Evolutionary conservation across 306 rosid genomes (phyloP), one percentile per base, ranked within the genome.

Genomic region (Sophora flavescens): DNA sequence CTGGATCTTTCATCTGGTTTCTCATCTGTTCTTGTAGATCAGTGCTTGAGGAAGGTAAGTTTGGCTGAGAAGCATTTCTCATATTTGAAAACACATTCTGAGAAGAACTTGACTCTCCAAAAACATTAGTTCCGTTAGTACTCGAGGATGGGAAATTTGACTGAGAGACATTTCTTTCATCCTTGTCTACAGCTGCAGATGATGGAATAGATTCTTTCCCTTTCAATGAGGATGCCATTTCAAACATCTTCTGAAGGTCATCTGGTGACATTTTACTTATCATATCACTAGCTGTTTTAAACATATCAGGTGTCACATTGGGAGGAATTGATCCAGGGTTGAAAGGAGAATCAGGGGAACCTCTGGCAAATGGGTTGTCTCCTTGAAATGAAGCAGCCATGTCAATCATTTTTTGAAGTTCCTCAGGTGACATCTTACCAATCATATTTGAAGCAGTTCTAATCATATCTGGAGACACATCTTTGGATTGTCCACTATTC

Each of bases 1-100:
- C 97, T 70, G 99, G 99, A 87, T 95, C 90, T 72, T 92, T 92
- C 97, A 92, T 92, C 87, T 92, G 99, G 84, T 83, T 92, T 83
- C 90, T 89, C 96, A 95, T 88, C 89, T 95, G 99, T 58, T 91
- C 99, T 87, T 95, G 97, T 68, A 95, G 36, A 88, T 91, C 96
- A 68, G 72, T 17, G 72, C 92, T 77, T 62, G 97, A 87, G 41
- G 93, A 79, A 68, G 92, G 91, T 83, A 89, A 87, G 83, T 82
- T 87, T 50, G 93, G 67, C 77, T 62, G 88, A 70, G 88, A 76
- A 86, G 78, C 64, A 74, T 78, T 88, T 64, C 89, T 71, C 79
- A 75, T 75, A 81, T 86, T 84, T 41, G 93, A 60, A 76, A 87
- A 75, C 0, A 72, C 28, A 72, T 85, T 80, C 2, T 6, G 70